Conservation (phyloP, 345 rosid genomes). For the Hibiscus trionum region DNA sequence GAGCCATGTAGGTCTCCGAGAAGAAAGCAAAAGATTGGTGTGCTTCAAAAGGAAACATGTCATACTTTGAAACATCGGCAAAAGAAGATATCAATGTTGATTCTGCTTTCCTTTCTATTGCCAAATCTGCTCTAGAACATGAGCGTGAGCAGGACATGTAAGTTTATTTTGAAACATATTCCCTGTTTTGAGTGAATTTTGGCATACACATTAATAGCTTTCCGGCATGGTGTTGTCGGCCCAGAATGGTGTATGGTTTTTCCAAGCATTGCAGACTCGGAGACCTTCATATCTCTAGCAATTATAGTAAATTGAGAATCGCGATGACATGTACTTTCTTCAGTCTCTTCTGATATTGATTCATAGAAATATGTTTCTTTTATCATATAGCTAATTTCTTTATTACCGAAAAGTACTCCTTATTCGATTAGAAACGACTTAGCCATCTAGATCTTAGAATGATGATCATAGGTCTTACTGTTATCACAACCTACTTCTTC, state of each 20-base stretch:
- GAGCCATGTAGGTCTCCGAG: conserved; percentile 63
- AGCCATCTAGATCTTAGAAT: not conserved
- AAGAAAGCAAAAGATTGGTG: conserved; percentile 99
- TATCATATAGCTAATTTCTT: not conserved
- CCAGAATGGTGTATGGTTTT: conserved; percentile 31
- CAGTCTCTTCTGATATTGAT: not conserved
- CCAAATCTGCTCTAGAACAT: conserved; percentile 79
- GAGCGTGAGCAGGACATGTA: conserved; percentile 88
- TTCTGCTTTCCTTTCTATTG: conserved; percentile 66
- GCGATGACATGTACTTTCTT: not conserved
- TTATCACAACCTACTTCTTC: not conserved
- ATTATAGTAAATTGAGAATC: not conserved
- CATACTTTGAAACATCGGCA: conserved; percentile 92
- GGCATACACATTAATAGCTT: not conserved
- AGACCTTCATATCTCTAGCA: not conserved
- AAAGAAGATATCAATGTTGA: conserved; percentile 92
- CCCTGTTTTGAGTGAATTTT: not conserved
- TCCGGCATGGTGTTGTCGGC: conserved; percentile 50
- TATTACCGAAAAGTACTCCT: not conserved
- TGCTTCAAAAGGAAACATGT: conserved; percentile 72
- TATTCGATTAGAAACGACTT: not conserved
- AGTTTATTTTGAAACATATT: conserved; percentile 18
- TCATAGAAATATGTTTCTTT: not conserved
- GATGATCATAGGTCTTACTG: not conserved
- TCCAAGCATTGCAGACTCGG: not conserved